Base-by-base conservation (phyloP, 768 basidiomycete genomes). In the Guyanaporus albipodus region DNA sequence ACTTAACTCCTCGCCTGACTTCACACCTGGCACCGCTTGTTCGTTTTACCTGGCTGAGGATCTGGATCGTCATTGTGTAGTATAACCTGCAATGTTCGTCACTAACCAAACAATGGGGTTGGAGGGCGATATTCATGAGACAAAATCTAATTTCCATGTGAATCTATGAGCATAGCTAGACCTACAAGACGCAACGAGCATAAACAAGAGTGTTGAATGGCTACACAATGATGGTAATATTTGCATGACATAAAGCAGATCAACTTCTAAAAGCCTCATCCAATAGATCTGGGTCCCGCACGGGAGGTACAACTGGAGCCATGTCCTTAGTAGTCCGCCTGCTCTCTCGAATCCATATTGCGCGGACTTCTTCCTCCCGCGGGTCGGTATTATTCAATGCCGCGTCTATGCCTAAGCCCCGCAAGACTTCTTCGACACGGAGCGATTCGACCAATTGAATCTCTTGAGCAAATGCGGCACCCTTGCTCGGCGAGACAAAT, bases 351-450 rank as follows among this genome's bases (percentile, higher is more conserved):
- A 63, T 60, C 68, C 72, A 75, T 53, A 76, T 71, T 8, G 64
- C 62, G 21, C 67, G 62, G 8, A 70, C 65, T 35, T 76, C 74
- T 44, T 76, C 74, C 47, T 73, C 73, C 26, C 66, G 67, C 9
- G 67, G 66, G 41, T 77, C 72, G 6, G 58, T 56, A 11, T 54
- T 44, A 6, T 53, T 46, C 14, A 52, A 39, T 10, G 47, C 24
- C 8, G 28, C 23, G 8, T 59, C 64, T 18, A 56, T 23, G 10
- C 86, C 87, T 29, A 90, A 60, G 0, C 85, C 87, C 34, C 85
- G 77, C n/a, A 83, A 64, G 6, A 87, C 73, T 55, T 90, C 87
- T 26, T 85, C 85, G 4, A 67, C 67, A 58, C 84, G 77, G 23
- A 87, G 72, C 21, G 80, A 80, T n/a, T 79, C 73, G 3, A 73